These are phyloP conservation scores for Aspergillus taichungensis DNA, from an alignment of 495 filamentous ascomycete species.

Conservation along the genomic window DNA sequence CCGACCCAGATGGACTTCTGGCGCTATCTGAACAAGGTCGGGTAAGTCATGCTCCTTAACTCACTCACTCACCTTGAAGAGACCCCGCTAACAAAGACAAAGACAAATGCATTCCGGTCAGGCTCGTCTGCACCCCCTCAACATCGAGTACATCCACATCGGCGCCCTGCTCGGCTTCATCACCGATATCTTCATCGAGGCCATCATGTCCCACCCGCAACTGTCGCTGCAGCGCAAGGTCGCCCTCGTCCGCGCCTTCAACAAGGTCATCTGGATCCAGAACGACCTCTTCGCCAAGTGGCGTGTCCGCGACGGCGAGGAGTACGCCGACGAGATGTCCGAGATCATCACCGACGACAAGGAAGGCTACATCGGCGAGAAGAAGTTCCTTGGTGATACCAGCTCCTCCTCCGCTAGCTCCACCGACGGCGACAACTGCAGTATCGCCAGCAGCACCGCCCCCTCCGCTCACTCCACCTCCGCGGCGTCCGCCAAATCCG, in stretches of 20 bases:
- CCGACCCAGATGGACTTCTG: constrained; percentile 66
- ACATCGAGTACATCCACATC: constrained; percentile 71
- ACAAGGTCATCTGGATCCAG: constrained; percentile 63
- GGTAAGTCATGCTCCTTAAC: constrained; percentile 28
- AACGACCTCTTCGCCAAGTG: constrained; percentile 73
- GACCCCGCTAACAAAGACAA: constrained; percentile 1
- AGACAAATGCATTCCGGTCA: constrained; percentile 64
- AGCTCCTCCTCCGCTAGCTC: constrained; percentile 15
- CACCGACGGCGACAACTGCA: constrained; percentile 26
- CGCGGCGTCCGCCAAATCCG: constrained; percentile 16
- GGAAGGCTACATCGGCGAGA: constrained; percentile 51
- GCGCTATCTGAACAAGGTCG: constrained; percentile 72
- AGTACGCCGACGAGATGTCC: constrained; percentile 55
- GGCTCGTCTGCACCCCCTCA: constrained; percentile 53
- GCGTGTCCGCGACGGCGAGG: constrained; percentile 64
- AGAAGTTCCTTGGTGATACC: constrained; percentile 36
- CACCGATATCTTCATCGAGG: constrained; percentile 65
- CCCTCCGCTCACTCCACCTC: constrained; percentile 10
- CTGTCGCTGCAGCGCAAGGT: constrained; percentile 55
- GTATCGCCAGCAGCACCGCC: constrained; percentile 18
- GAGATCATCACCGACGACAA: constrained; percentile 40
- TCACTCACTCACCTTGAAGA: background rate
- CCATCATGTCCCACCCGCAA: constrained; percentile 60
- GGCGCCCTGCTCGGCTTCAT: constrained; percentile 59
- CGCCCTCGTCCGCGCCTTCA: constrained; percentile 55